These are phyloP conservation scores for Sporothrix humicola DNA, from an alignment of 2,329 filamentous ascomycete genomes.

Conservation along the genomic window DNA sequence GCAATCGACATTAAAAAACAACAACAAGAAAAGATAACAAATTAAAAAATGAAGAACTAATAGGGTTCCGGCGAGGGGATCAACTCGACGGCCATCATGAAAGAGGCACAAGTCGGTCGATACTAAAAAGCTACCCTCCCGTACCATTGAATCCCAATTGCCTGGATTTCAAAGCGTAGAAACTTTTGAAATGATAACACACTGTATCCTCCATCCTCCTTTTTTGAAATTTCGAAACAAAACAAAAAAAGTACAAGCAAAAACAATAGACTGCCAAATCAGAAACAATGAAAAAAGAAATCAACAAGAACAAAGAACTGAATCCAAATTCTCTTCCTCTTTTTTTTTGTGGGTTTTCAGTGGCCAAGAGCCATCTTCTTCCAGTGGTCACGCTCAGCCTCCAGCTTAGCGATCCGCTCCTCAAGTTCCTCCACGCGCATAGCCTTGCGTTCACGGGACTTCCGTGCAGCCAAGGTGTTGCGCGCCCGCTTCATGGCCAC, in stretches of 20 bases:
- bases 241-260: slow-evolving; percentile 2
- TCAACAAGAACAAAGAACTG: slow-evolving; percentile 35
- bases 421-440: slow-evolving; percentile 77
- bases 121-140: slow-evolving; percentile 31
- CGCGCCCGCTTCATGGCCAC: slow-evolving; percentile 90
- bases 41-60: background rate
- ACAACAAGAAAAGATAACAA: background rate
- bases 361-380: slow-evolving; percentile 60
- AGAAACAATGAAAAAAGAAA: slow-evolving; percentile 8
- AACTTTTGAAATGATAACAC: slow-evolving; percentile 23
- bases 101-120: slow-evolving; percentile 3
- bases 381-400: slow-evolving; percentile 70
- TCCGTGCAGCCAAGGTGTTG: slow-evolving; percentile 91
- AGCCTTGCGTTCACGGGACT: slow-evolving; percentile 87
- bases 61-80: slow-evolving; percentile 23
- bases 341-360: slow-evolving; percentile 30
- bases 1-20: background rate
- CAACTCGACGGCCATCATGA: slow-evolving; percentile 9
- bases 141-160: slow-evolving; percentile 24
- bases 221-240: background rate
- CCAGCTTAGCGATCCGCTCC: slow-evolving; percentile 71
- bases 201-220: slow-evolving; percentile 29
- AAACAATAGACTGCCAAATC: slow-evolving; percentile 11
- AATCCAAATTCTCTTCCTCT: slow-evolving; percentile 37
- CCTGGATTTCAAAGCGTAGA: slow-evolving; percentile 26